phyloP scores from a whole-genome alignment of 768 basidiomycete genomes.

The Cubamyces sp. region DNA sequence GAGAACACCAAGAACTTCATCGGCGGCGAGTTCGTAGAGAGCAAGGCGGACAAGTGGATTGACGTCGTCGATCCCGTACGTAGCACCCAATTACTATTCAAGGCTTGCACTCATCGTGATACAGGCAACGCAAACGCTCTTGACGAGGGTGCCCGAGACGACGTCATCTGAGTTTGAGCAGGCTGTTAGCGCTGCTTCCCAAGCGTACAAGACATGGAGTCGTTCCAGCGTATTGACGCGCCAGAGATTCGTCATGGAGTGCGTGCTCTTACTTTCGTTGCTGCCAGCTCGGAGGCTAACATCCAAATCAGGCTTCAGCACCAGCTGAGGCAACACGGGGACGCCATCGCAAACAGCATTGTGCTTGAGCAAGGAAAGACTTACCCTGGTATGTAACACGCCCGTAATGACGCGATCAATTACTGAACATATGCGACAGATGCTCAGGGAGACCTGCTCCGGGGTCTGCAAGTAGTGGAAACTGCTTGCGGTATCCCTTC shows the following conservation, averaged over 20 bases:
- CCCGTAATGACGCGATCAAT: conserved; percentile 18
- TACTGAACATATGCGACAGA: conserved; percentile 48
- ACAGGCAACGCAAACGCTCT: conserved; percentile 88
- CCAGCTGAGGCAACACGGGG: conserved; percentile 82
- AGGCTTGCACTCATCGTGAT: neutral
- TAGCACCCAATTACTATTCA: conserved; percentile 10
- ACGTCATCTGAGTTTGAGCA: conserved; percentile 78
- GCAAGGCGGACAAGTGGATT: conserved; percentile 76
- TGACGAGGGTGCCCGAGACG: conserved; percentile 90
- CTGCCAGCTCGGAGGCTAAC: neutral
- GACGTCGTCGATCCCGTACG: conserved; percentile 89
- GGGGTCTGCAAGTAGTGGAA: conserved; percentile 90
- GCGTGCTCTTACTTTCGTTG: conserved; percentile 35
- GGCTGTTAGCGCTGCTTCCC: conserved; percentile 81
- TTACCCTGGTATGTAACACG: conserved; percentile 59
- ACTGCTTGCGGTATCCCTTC: conserved; percentile 81
- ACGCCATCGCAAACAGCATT: conserved; percentile 85
- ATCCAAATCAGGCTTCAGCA: conserved; percentile 71
- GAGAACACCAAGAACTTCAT: conserved; percentile 91
- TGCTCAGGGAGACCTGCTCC: conserved; percentile 92
- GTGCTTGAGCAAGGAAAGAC: conserved; percentile 98
- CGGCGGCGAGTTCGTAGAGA: conserved; percentile 87
- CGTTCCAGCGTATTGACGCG: conserved; percentile 81
- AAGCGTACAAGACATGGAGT: conserved; percentile 91
- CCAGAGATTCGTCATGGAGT: conserved; percentile 91